Evolutionary conservation across 805 yeast species (phyloP), one percentile per base, ranked within the genome.

Genomic region (Saccharomycopsis sp.): DNA sequence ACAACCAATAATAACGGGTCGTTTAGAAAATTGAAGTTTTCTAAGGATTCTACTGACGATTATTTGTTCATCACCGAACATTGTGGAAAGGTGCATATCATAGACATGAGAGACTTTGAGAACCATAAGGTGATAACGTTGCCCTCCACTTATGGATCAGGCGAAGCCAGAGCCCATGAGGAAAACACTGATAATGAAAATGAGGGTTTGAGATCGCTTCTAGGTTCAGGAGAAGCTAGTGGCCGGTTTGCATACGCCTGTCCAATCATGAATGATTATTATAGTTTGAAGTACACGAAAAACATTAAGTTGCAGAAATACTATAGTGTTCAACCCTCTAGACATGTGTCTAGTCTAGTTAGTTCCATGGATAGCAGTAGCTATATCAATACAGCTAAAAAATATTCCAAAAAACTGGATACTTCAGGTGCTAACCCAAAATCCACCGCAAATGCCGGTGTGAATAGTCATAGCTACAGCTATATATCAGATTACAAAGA

Each of bases 31-130:
- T 68, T 64, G 53, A 83, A 84, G 67, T 85, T 82, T 64, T 76
- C 87, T 23, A 75, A 78, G 42, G 17, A 19, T 15, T 86, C 89
- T 2, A 75, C 86, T 15, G 92, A 86, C 65, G 97, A 92, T 70
- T 70, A 90, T 60, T 73, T 92, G 58, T 81, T 87, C 56, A 77
- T 92, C 1, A 80, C 87, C 56, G 97, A 92, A 69, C 97, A 92
- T 65, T 86, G 84, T 56, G 96, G 96, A 0, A 77, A 96, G 56
- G 87, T 92, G 2, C 98, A 92, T 71, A 75, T 91, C 58, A 75
- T 92, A 25, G 97, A 92, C 69, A 78, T 90, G 24, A 79, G 96
- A 62, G 82, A 87, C 66, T 80, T 83, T 63, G 74, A 78, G 59
- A 84, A 87, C 64, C 93, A 88, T 67, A 93, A 87, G 69, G 90